These are phyloP conservation scores for Viola odorata DNA, from an alignment of 345 rosid genomes.

Conservation along the genomic window DNA sequence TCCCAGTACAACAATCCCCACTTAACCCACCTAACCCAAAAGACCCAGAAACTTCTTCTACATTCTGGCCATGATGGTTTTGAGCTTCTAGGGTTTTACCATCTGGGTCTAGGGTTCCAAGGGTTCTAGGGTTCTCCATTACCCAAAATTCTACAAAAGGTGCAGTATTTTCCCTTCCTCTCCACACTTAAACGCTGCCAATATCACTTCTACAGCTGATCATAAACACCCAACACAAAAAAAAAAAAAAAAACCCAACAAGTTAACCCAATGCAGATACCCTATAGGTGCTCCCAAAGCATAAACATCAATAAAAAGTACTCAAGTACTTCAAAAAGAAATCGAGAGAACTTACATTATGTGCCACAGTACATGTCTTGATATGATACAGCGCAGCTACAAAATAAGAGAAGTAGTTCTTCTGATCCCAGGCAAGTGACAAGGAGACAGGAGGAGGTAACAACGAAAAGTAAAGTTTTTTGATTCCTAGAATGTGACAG, in stretches of 20 bases:
- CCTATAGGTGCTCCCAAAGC: background rate
- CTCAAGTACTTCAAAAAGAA: background rate
- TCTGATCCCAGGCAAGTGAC: too few species aligned
- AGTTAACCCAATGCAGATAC: background rate
- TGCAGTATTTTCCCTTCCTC: background rate
- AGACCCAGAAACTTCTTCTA: constrained; percentile 22
- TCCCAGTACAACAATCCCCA: constrained; percentile 11
- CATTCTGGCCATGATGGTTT: background rate
- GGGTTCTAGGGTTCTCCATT: constrained; percentile 38
- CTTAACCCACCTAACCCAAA: constrained; percentile 3
- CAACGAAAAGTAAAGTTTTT: too few species aligned
- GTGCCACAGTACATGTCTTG: background rate
- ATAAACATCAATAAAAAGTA: background rate
- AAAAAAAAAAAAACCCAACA: background rate
- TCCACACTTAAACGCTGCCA: constrained; percentile 5
- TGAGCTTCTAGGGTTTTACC: constrained; percentile 36
- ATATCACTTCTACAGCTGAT: constrained; percentile 22
- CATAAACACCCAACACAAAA: background rate
- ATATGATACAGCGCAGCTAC: background rate
- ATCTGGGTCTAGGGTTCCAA: constrained; percentile 38
- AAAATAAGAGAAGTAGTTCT: too few species aligned
- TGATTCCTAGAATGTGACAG: too few species aligned
- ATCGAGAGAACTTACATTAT: constrained; percentile 2
- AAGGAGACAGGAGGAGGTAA: too few species aligned
- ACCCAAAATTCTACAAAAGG: background rate